These are phyloP conservation scores for Ambrosia hybrid DNA, from an alignment of 140 eudicot species.

Conservation along the genomic window DNA sequence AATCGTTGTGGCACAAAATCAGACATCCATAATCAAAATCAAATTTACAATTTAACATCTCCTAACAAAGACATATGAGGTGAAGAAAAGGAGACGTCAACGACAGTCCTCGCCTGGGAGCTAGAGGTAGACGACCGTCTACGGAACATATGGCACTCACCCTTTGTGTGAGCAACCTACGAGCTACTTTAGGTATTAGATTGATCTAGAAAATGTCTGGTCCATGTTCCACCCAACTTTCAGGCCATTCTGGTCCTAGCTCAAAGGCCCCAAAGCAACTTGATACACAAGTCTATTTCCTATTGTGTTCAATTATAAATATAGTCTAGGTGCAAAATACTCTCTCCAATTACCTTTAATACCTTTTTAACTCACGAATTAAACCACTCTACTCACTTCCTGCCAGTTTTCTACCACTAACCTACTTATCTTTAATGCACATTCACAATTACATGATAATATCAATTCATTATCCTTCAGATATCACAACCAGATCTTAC, in stretches of 20 bases:
- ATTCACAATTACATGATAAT: neutral
- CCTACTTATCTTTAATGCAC: constrained; percentile 1
- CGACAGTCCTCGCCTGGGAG: no score
- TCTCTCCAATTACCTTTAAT: neutral
- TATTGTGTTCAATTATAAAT: neutral
- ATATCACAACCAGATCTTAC: neutral
- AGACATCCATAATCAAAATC: no score
- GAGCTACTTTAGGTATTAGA: neutral
- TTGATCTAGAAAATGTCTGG: neutral
- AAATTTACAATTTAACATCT: no score
- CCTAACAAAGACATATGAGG: no score
- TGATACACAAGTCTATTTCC: constrained; percentile 1
- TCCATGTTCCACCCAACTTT: constrained; percentile 1
- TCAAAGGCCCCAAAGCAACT: neutral
- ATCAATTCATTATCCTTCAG: neutral
- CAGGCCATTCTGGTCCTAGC: neutral
- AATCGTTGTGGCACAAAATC: no score
- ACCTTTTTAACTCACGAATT: neutral
- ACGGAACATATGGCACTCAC: neutral
- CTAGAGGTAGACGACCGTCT: no score
- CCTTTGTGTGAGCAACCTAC: constrained; percentile 12
- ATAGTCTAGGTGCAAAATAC: neutral
- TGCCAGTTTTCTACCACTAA: neutral
- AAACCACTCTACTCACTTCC: neutral
- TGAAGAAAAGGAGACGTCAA: no score